Evolutionary conservation across 176 grass and related monocot species (phyloP).

Genomic region (Aegilops longissima): DNA sequence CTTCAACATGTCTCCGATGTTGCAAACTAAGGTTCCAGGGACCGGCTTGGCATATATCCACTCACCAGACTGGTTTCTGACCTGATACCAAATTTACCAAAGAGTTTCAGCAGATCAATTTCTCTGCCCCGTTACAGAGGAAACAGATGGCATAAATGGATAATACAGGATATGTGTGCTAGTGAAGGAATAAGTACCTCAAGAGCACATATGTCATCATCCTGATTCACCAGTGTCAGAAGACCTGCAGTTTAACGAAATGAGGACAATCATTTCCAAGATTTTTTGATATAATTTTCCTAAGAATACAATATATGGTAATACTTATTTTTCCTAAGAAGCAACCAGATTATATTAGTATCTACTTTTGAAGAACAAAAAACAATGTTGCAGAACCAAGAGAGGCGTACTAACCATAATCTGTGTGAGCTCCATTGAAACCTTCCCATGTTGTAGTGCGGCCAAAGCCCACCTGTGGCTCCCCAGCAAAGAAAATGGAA

Average conservation of each 20-base stretch:
- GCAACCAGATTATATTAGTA: neutral
- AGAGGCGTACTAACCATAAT: constrained; percentile 73
- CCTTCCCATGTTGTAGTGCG: too few relatives aligned
- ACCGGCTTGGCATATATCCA: constrained; percentile 78
- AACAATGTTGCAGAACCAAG: neutral
- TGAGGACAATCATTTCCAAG: neutral
- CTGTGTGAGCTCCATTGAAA: constrained; percentile 84
- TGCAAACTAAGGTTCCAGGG: constrained; percentile 81
- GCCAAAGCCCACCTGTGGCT: too few relatives aligned
- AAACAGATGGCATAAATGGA: neutral
- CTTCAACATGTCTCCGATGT: constrained; percentile 76
- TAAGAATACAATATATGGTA: neutral
- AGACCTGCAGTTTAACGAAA: constrained; percentile 53
- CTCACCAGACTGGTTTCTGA: constrained; percentile 69
- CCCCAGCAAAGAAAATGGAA: too few relatives aligned
- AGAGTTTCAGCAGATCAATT: neutral
- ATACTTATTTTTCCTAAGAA: neutral
- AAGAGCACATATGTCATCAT: constrained; percentile 83
- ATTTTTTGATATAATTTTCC: neutral
- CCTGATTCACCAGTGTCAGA: constrained; percentile 89
- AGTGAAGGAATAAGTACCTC: constrained; percentile 52
- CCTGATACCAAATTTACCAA: constrained; percentile 38
- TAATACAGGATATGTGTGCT: neutral
- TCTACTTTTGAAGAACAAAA: neutral
- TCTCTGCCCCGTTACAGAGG: neutral